phyloP scores from a whole-genome alignment of 2,329 filamentous ascomycete species.

The Beauveria sp. region DNA sequence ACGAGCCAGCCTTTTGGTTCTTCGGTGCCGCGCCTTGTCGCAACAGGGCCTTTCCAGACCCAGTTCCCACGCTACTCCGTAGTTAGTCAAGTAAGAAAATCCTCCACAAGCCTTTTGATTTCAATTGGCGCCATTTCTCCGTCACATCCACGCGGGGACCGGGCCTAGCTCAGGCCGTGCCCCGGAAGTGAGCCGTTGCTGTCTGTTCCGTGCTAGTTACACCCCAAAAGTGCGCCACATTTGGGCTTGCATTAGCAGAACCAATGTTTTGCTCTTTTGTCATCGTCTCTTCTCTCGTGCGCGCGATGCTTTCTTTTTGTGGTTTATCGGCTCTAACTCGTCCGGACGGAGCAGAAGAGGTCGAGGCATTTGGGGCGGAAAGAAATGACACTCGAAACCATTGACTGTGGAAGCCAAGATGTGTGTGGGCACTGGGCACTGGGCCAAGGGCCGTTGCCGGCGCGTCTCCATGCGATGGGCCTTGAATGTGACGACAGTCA shows the following conservation, averaged over 20 bases:
- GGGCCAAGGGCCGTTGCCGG: not conserved
- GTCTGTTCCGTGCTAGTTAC: not conserved
- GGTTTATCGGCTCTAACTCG: not conserved
- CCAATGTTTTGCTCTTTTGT: not conserved
- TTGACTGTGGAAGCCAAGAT: no score
- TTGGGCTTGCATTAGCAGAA: not conserved
- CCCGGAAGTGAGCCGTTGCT: slow-evolving; percentile 3
- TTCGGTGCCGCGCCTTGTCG: no score
- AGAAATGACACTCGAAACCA: no score
- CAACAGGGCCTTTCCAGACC: no score
- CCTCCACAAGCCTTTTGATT: no score
- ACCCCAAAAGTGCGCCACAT: not conserved
- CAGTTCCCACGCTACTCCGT: no score
- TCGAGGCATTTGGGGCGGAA: no score
- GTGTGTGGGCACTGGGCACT: no score
- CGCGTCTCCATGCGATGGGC: not conserved
- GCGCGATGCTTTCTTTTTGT: not conserved
- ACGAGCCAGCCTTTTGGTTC: not conserved
- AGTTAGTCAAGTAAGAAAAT: no score
- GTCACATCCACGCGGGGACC: not conserved
- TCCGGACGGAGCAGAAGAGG: no score
- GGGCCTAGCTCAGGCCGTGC: not conserved
- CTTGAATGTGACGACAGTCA: not conserved
- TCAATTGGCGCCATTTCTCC: no score
- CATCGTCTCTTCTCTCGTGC: not conserved